phyloP scores from a whole-genome alignment of 495 filamentous ascomycete genomes.

The Saxophila tyrrhenica region DNA sequence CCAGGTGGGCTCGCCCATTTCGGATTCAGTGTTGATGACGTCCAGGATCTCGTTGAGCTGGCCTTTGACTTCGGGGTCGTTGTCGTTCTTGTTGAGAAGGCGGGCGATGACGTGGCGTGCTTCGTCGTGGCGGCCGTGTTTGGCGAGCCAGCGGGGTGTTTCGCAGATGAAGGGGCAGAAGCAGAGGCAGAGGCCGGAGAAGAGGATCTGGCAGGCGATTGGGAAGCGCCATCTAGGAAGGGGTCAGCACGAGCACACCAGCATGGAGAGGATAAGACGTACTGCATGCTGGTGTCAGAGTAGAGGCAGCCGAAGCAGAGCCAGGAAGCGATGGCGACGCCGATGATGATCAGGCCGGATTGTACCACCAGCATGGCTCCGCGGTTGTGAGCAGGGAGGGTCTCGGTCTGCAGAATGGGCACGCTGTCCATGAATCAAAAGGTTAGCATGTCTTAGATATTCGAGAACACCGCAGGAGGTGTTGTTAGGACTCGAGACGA shows the following conservation, averaged over 20 bases:
- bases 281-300: conserved; percentile 3
- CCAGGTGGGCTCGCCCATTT: conserved; percentile 6
- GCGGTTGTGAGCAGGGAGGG: conserved; percentile 4
- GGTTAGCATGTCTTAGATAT: too few relatives aligned
- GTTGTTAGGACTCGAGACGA: too few relatives aligned
- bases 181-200: conserved; percentile 2
- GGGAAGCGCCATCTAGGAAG: conserved; percentile 5
- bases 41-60: conserved; percentile 12
- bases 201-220: conserved; percentile 7
- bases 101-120: conserved; percentile 3
- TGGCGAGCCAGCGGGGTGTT: conserved; percentile 10
- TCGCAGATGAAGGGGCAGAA: conserved; percentile 7
- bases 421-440: too few relatives aligned
- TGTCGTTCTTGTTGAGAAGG: not conserved
- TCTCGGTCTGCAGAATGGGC: conserved; percentile 21
- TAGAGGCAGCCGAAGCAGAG: conserved; percentile 3
- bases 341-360: conserved; percentile 4
- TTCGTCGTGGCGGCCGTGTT: conserved; percentile 1
- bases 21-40: conserved; percentile 1
- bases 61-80: conserved; percentile 3
- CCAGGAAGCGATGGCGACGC: conserved; percentile 5
- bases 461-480: too few relatives aligned
- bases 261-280: not conserved
- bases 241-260: not conserved
- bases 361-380: conserved; percentile 4